These are phyloP conservation scores for Talaromyces sp. DNA, from an alignment of 2,329 filamentous ascomycete species.

Conservation along the genomic window DNA sequence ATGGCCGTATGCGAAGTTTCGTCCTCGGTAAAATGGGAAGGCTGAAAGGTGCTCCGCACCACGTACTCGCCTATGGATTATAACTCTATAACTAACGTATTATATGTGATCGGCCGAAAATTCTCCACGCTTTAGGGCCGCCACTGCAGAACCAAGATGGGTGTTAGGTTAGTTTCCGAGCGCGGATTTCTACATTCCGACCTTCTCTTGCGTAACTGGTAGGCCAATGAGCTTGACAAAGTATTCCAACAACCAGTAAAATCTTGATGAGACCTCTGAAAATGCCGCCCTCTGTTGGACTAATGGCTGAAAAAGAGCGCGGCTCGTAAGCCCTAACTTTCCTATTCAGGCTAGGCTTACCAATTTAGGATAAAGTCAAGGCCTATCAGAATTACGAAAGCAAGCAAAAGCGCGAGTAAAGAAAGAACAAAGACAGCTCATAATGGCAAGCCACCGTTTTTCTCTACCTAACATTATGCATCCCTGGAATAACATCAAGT, in stretches of 20 bases:
- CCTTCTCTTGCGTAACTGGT: not conserved
- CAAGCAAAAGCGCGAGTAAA: not conserved
- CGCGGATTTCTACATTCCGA: not conserved
- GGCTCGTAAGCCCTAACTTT: not conserved
- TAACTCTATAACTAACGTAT: not conserved
- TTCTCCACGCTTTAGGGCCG: not conserved
- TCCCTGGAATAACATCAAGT: not conserved
- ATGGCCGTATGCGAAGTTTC: not conserved
- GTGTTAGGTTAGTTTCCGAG: not conserved
- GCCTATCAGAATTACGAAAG: not conserved
- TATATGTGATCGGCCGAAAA: not conserved
- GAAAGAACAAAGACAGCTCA: not conserved
- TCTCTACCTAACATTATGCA: not conserved
- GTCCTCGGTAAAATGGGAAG: not conserved
- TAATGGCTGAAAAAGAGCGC: not conserved
- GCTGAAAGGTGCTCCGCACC: not conserved
- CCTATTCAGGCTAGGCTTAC: not conserved
- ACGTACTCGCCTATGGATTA: not conserved
- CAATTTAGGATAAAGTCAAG: not conserved
- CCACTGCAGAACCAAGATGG: not conserved
- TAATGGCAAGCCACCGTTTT: not conserved
- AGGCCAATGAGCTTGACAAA: too few relatives aligned
- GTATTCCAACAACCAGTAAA: not conserved
- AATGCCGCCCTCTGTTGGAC: not conserved
- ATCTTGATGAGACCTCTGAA: not conserved